Evolutionary conservation across 2,329 filamentous ascomycete genomes (phyloP).

Genomic region (Furcasterigmium sp.): DNA sequence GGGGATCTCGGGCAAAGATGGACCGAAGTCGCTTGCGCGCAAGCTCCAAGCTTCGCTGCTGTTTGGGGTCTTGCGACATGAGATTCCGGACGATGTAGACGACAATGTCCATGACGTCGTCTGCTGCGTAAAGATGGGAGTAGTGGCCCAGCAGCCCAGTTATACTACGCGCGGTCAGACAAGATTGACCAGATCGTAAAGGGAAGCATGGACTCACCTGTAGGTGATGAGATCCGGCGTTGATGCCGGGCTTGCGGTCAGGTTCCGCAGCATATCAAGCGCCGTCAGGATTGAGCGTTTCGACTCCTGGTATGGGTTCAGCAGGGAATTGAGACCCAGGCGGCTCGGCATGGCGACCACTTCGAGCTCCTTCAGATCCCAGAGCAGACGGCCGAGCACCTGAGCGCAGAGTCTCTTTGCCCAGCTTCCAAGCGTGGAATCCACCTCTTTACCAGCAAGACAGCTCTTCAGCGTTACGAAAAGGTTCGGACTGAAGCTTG

Average conservation of each 20-base stretch:
- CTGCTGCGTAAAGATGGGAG: conserved; percentile 19
- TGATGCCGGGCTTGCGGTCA: conserved; percentile 15
- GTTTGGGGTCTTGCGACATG: conserved; percentile 9
- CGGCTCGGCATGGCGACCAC: conserved; percentile 17
- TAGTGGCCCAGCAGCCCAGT: conserved; percentile 20
- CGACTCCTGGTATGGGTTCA: conserved; percentile 16
- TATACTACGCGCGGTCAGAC: conserved; percentile 16
- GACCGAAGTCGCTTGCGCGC: conserved; percentile 17
- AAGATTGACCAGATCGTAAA: background rate
- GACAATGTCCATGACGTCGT: conserved; percentile 21
- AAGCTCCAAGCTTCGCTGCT: conserved; percentile 13
- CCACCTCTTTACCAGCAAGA: conserved; percentile 7
- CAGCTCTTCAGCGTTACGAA: conserved; percentile 10
- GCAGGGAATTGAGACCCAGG: conserved; percentile 18
- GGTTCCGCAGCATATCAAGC: conserved; percentile 13
- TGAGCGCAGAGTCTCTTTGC: conserved; percentile 21
- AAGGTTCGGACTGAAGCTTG: conserved; percentile 10
- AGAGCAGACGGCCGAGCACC: conserved; percentile 22
- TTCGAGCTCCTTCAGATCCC: conserved; percentile 22
- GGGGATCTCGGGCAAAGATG: conserved; percentile 14
- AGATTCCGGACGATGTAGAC: conserved; percentile 22
- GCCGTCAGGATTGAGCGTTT: conserved; percentile 14
- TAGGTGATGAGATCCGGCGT: conserved; percentile 21
- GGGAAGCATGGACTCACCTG: conserved; percentile 14
- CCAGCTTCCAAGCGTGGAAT: conserved; percentile 14